Percentiles rank a stretch among this genome's conserved stretches.
These are phyloP conservation scores for Bidens hawaiensis DNA, from an alignment of 140 eudicot species.

Conservation along the genomic window DNA sequence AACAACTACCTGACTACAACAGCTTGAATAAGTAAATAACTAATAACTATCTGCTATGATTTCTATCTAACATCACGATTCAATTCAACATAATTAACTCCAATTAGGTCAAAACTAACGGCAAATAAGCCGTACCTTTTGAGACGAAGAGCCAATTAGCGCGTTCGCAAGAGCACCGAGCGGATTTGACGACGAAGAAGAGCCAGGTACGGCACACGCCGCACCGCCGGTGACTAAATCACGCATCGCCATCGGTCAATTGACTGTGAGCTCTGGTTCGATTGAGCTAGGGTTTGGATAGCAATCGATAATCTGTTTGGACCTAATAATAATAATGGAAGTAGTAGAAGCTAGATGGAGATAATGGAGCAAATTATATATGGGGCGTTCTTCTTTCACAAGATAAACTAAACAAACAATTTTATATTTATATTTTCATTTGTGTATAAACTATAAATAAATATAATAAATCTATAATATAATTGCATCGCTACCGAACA, in stretches of 20 bases:
- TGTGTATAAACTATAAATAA: too few species aligned
- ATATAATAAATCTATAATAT: too few species aligned
- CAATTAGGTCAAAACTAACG: too few species aligned
- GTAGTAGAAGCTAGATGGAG: constrained; percentile 18
- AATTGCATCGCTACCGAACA: too few species aligned
- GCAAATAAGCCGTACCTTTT: constrained; percentile 35
- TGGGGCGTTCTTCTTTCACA: constrained; percentile 32
- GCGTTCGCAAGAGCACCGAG: constrained; percentile 84
- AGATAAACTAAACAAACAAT: constrained; percentile 16
- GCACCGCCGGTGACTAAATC: constrained; percentile 80
- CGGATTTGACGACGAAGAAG: constrained; percentile 87
- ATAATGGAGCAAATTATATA: constrained; percentile 12
- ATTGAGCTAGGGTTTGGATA: not conserved
- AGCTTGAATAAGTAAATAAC: too few species aligned
- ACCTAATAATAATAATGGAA: not conserved
- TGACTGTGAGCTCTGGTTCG: not conserved
- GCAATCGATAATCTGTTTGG: constrained; percentile 7
- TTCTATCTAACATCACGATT: too few species aligned
- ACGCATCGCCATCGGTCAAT: constrained; percentile 70
- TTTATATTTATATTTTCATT: not conserved
- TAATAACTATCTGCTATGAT: too few species aligned
- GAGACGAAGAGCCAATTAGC: constrained; percentile 82
- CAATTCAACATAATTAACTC: too few species aligned
- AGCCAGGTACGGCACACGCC: constrained; percentile 71
- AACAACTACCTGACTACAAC: too few species aligned